Base-by-base conservation (phyloP, 2,329 filamentous ascomycete genomes). In the Venturia asperata region DNA sequence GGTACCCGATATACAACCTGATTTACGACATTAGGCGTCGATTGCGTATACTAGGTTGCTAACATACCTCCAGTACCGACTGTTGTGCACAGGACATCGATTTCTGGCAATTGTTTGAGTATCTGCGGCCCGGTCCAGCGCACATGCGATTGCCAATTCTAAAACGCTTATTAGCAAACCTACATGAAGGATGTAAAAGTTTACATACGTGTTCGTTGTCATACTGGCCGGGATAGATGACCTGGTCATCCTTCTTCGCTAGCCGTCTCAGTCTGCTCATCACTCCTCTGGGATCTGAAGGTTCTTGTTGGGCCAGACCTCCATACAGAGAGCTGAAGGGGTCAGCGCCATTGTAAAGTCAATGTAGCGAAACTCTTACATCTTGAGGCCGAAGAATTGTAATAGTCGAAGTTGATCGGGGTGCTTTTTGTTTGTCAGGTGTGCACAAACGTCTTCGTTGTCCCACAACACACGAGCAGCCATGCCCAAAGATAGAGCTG, bases 111-210 rank as follows among this genome's bases (percentile, higher is more conserved):
- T 64, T 86, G 84, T 64, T 75, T 78, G 60, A 80, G 74, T 19
- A 86, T 83, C 67, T 86, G 84, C 0, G 83, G 81, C 0, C 83
- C 84, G 0, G 84, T 86, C 83, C 83, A 86, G 27, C 78, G 79
- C 13, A 82, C 72, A 67, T 86, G 84, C 1, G 83, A 74, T 69
- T 78, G 76, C 80, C 81, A 83, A 66, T 83, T 83, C 79, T 81
- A 58, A 21, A 4, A 4, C 7, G 64, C 69, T 67, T 34, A 67
- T 56, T 34, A 21, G 49, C 10, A 62, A 19, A 2, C 47, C 19
- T 15, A 3, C 5, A 21, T 71, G 65, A 70, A 42, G 66, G 74
- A 9, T 43, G 13, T 13, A 5, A 15, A 1, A 6, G 13, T 4
- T 24, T 74, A 67, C 68, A 68, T 69, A 58, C 72, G 37, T 58